Evolutionary conservation across 768 basidiomycete species (phyloP).

Genomic region (Lyophyllum semitale): DNA sequence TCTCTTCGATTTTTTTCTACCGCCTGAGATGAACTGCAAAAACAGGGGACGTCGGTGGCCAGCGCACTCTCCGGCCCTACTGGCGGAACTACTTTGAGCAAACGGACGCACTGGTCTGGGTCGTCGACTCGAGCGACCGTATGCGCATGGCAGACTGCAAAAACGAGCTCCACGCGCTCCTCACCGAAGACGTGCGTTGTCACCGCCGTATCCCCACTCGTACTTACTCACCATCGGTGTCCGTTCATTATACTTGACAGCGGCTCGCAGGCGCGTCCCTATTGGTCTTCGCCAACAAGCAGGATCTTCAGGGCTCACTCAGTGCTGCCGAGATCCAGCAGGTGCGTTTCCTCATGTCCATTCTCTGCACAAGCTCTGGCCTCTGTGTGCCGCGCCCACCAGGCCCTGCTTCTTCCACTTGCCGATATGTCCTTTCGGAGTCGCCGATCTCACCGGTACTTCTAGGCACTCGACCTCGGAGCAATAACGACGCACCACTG

Average conservation of each 20-base stretch:
- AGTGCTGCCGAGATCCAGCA: constrained; percentile 78
- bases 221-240: constrained; percentile 2
- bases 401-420: not conserved
- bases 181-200: constrained; percentile 85
- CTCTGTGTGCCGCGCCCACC: constrained; percentile 4
- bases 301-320: constrained; percentile 90
- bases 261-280: constrained; percentile 94
- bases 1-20: not conserved
- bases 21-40: not conserved
- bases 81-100: constrained; percentile 99
- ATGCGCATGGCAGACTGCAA: constrained; percentile 90
- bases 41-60: constrained; percentile 97
- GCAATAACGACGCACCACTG: constrained; percentile 88
- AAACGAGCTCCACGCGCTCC: constrained; percentile 80
- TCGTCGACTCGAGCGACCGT: constrained; percentile 93
- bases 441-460: constrained; percentile 3
- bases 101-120: constrained; percentile 98
- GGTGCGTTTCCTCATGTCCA: constrained; percentile 44
- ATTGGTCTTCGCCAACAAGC: constrained; percentile 97
- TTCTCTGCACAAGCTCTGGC: constrained; percentile 10
- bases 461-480: constrained; percentile 48
- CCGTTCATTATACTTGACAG: constrained; percentile 41
- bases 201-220: constrained; percentile 6
- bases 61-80: constrained; percentile 92
- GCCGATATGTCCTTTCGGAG: not conserved